Base-by-base conservation (phyloP, 1,139 yeast species). In the Yamadazyma mexicana region DNA sequence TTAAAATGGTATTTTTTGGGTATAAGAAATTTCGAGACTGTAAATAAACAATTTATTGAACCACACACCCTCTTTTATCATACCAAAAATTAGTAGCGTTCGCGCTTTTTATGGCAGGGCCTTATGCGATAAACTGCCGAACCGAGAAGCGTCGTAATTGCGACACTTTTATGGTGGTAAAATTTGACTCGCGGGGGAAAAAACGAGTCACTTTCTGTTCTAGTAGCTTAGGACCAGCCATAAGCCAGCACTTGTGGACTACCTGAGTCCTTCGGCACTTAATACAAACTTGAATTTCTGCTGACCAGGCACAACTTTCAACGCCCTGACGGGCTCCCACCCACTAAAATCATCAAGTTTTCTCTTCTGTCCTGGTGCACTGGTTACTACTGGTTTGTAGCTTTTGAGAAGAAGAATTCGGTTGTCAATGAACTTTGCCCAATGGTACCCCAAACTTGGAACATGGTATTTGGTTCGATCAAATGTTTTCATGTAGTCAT, bases 381-480 rank as follows among this genome's bases (percentile, higher is more conserved):
- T 18, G 8, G 17, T 27, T 5, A 34, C 16, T 14, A 39, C 26
- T 3, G 73, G 73, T 31, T 51, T 52, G 43, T 70, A 71, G 2
- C 54, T 42, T 40, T 70, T 71, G 59, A 56, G 54, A 12, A 71
- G 45, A 42, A 69, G 47, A 4, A 71, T 56, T 37, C 70, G 52
- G 20, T 58, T 59, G 10, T 54, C 45, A 8, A 69, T 54, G 16
- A 66, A 54, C 37, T 61, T 62, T 14, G 65, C 50, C 77, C 77
- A 71, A 5, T 63, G 60, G 43, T 67, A 65, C 0, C 76, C 76
- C 34, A 71, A 51, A 5, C 74, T 62, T 0, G 76, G 75, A 1
- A 70, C 60, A 14, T 56, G 57, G 33, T 47, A 54, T 29, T 55
- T 61, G 8, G 65, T 56, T 17, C 40, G 35, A 18, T 41, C 35